Conservation (phyloP, 768 basidiomycete genomes). For the Obba rivulosa region DNA sequence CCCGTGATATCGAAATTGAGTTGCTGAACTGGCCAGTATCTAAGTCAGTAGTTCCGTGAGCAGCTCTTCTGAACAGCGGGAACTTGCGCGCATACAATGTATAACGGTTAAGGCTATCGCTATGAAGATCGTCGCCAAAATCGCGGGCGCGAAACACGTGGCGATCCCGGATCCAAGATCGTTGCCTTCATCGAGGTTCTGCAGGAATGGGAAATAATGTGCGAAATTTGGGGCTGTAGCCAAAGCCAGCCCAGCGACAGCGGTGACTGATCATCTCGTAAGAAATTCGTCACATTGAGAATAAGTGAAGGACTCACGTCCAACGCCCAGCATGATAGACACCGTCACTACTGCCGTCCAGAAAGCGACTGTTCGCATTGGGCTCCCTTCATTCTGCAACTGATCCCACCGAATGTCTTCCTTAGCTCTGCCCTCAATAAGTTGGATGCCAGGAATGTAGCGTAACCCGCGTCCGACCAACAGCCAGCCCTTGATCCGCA, state of each 20-base stretch:
- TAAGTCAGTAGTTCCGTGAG: conserved; percentile 19
- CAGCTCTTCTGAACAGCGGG: conserved; percentile 3
- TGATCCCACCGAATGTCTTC: conserved; percentile 82
- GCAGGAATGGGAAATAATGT: conserved; percentile 64
- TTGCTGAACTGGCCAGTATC: conserved; percentile 51
- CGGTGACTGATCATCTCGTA: conserved; percentile 46
- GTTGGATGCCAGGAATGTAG: conserved; percentile 54
- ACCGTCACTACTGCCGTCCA: conserved; percentile 53
- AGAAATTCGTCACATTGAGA: neutral
- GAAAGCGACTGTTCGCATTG: conserved; percentile 42
- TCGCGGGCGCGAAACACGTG: conserved; percentile 62
- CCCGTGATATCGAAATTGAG: conserved; percentile 57
- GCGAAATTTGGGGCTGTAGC: conserved; percentile 68
- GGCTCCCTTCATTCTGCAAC: conserved; percentile 52
- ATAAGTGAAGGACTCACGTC: conserved; percentile 42
- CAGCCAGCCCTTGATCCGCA: conserved; percentile 70
- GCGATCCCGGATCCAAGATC: conserved; percentile 57
- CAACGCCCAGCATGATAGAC: conserved; percentile 47
- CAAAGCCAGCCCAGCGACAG: conserved; percentile 62
- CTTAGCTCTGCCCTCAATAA: conserved; percentile 76
- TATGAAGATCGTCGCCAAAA: conserved; percentile 56
- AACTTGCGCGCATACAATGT: conserved; percentile 42
- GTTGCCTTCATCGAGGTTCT: conserved; percentile 42
- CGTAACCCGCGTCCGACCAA: conserved; percentile 67
- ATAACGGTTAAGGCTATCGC: conserved; percentile 46